Percentiles rank a stretch among this genome's conserved stretches.
Evolutionary conservation across 2,329 filamentous ascomycete species (phyloP).

Genomic region (Xylaria sp.): DNA sequence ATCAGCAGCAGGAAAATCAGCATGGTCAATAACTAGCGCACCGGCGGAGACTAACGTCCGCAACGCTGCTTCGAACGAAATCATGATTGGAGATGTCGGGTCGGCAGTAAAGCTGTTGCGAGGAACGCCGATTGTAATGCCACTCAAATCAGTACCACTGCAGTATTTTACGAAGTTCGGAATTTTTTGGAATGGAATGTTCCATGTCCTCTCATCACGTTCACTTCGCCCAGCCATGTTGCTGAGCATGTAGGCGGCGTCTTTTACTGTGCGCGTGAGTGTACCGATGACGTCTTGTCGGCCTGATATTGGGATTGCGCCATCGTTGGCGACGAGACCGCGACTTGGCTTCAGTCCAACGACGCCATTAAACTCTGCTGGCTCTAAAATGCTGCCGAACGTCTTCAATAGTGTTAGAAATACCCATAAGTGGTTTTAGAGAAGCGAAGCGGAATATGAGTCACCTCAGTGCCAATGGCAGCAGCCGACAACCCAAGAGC

Average conservation of each 20-base stretch:
- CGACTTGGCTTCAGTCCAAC: conserved; percentile 3
- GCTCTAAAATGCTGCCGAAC: neutral
- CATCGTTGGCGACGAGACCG: conserved; percentile 65
- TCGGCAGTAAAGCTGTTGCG: too few relatives aligned
- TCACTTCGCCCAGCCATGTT: conserved; percentile 66
- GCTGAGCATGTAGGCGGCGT: conserved; percentile 71
- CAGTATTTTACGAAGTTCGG: neutral
- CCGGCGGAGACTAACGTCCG: neutral
- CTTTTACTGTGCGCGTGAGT: conserved; percentile 72
- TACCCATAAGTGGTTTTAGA: too few relatives aligned
- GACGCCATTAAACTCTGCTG: neutral
- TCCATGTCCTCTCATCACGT: conserved; percentile 1
- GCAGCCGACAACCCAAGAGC: conserved; percentile 52
- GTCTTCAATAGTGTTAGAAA: neutral
- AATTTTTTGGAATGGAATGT: neutral
- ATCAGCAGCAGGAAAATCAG: neutral
- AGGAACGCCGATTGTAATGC: too few relatives aligned
- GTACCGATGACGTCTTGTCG: conserved; percentile 75
- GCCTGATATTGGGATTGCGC: conserved; percentile 73
- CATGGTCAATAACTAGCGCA: neutral
- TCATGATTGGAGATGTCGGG: too few relatives aligned
- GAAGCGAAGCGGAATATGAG: too few relatives aligned
- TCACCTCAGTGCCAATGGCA: conserved; percentile 6
- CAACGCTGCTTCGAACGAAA: too few relatives aligned
- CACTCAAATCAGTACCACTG: too few relatives aligned